A percentile compares a stretch with the other conserved stretches of the same genome.
Conservation (phyloP, 169 alveolate genomes). For the Cryptosporidium viatorum region DNA sequence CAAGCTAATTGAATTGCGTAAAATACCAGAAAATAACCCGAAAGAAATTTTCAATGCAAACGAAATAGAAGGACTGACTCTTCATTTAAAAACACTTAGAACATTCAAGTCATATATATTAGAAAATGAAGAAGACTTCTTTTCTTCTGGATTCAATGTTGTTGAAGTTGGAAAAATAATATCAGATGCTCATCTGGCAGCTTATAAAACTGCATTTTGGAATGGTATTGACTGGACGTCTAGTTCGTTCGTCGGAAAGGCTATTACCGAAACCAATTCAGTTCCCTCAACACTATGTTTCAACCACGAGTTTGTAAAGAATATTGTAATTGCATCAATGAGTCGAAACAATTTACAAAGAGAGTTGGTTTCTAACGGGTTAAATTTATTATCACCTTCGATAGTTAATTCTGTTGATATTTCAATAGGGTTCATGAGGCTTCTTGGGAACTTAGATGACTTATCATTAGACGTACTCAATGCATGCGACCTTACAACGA, state of each 20-base stretch:
- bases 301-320: slow-evolving; percentile 68
- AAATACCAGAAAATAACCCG: neutral
- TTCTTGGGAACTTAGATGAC: slow-evolving; percentile 63
- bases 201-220: slow-evolving; percentile 54
- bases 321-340: slow-evolving; percentile 54
- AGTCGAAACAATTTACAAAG: slow-evolving; percentile 46
- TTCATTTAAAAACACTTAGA: slow-evolving; percentile 27
- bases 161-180: slow-evolving; percentile 51
- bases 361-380: slow-evolving; percentile 67
- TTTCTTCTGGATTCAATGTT: slow-evolving; percentile 41
- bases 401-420: slow-evolving; percentile 52
- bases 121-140: slow-evolving; percentile 59
- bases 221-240: slow-evolving; percentile 63
- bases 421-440: slow-evolving; percentile 49
- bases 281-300: slow-evolving; percentile 52
- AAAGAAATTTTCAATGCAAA: slow-evolving; percentile 12
- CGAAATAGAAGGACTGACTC: slow-evolving; percentile 22
- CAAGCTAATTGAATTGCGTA: slow-evolving; percentile 51
- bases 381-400: slow-evolving; percentile 34
- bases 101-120: slow-evolving; percentile 59
- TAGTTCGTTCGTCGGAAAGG: slow-evolving; percentile 17
- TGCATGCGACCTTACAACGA: slow-evolving; percentile 69
- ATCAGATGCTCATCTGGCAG: slow-evolving; percentile 48
- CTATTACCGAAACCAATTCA: neutral
- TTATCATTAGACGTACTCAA: slow-evolving; percentile 36